phyloP scores from a whole-genome alignment of 2,329 filamentous ascomycete genomes.

The Fusarium robinianum region DNA sequence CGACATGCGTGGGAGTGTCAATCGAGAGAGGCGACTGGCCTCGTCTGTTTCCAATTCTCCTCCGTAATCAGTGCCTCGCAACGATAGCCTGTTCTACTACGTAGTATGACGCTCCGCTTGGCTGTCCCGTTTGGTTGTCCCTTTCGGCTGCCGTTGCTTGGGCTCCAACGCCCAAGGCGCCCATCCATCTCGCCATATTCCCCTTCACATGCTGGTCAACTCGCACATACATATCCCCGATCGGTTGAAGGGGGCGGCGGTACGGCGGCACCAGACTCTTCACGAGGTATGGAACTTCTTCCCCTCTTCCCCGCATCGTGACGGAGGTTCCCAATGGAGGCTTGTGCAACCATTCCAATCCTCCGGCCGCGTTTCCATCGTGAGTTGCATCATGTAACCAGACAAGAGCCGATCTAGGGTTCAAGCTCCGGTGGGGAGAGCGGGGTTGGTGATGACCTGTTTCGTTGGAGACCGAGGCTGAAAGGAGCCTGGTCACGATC shows the following conservation, averaged over 20 bases:
- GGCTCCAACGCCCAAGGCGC: conserved; percentile 11
- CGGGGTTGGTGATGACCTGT: conserved; percentile 19
- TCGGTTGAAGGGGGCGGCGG: conserved; percentile 13
- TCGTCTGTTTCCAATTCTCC: conserved; percentile 8
- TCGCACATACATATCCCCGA: conserved; percentile 8
- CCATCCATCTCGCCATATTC: conserved; percentile 10
- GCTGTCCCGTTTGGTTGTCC: conserved; percentile 8
- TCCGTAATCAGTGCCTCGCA: conserved; percentile 3
- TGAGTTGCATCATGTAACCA: conserved; percentile 9
- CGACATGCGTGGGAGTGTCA: conserved; percentile 9
- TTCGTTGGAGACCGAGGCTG: conserved; percentile 14
- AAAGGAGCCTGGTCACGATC: conserved; percentile 1
- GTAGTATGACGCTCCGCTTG: too few species aligned
- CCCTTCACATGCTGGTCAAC: conserved; percentile 17
- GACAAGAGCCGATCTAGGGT: conserved; percentile 9
- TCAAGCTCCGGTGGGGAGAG: conserved; percentile 14
- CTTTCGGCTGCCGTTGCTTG: conserved; percentile 13
- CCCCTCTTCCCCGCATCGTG: conserved; percentile 14
- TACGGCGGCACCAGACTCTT: conserved; percentile 13
- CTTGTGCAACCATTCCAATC: conserved; percentile 9
- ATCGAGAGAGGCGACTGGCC: conserved; percentile 8
- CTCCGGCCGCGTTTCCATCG: conserved; percentile 4
- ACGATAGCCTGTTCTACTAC: conserved; percentile 5
- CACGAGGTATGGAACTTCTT: conserved; percentile 16
- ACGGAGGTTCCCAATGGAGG: conserved; percentile 20